These are phyloP conservation scores for Aspergillus affinis DNA, from an alignment of 495 filamentous ascomycete species.

Conservation along the genomic window DNA sequence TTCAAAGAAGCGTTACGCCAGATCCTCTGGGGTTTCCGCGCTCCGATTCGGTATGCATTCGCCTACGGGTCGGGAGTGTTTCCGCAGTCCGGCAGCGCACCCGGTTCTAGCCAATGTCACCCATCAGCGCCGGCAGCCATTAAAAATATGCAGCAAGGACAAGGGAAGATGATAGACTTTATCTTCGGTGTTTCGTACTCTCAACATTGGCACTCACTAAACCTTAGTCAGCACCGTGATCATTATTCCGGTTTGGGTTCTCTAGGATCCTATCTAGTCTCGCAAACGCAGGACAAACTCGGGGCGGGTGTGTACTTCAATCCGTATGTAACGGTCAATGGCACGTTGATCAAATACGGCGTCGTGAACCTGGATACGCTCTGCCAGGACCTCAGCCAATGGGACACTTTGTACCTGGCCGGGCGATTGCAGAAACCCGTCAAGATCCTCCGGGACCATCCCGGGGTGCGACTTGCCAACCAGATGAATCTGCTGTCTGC, in stretches of 20 bases:
- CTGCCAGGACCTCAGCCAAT: constrained; percentile 79
- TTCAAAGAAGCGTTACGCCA: constrained; percentile 87
- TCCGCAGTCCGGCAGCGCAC: constrained; percentile 62
- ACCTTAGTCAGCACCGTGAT: constrained; percentile 81
- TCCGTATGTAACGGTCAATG: constrained; percentile 92
- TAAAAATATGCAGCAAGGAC: constrained; percentile 75
- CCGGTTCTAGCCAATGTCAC: constrained; percentile 56
- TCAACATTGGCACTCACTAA: constrained; percentile 95
- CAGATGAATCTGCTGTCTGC: constrained; percentile 94
- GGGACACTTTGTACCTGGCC: constrained; percentile 91
- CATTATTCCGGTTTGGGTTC: constrained; percentile 90
- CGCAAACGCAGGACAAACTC: constrained; percentile 78
- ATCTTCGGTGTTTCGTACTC: constrained; percentile 95
- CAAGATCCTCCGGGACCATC: constrained; percentile 93
- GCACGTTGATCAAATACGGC: constrained; percentile 94
- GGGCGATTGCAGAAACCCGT: constrained; percentile 96
- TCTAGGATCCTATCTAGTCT: constrained; percentile 79
- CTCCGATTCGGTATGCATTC: constrained; percentile 92
- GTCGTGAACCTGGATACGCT: constrained; percentile 90
- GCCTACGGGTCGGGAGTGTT: constrained; percentile 98
- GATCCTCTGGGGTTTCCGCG: constrained; percentile 89
- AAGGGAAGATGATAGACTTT: constrained; percentile 96
- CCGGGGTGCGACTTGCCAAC: constrained; percentile 85
- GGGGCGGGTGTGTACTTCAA: constrained; percentile 98
- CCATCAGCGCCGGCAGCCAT: constrained; percentile 76